Evolutionary conservation across 805 yeast species (phyloP).

Genomic region (Wickerhamomyces kurtzmanii): DNA sequence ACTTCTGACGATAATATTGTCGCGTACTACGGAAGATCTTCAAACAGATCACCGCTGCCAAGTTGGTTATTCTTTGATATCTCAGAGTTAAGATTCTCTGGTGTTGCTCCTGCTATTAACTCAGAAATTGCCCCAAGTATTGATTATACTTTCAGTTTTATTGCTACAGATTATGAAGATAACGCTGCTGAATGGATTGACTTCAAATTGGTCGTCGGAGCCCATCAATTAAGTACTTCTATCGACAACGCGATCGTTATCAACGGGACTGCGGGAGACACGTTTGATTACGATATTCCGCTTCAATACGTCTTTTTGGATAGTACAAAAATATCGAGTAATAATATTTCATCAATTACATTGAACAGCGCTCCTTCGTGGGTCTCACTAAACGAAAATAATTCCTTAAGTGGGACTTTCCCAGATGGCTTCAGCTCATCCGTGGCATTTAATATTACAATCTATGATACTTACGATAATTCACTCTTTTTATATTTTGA

Average conservation of each 20-base stretch:
- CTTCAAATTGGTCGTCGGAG: slow-evolving; percentile 77
- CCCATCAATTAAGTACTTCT: slow-evolving; percentile 70
- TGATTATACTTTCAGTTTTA: slow-evolving; percentile 55
- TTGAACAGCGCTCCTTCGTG: slow-evolving; percentile 50
- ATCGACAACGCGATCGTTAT: slow-evolving; percentile 44
- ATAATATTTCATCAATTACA: slow-evolving; percentile 45
- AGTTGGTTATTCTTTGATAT: slow-evolving; percentile 75
- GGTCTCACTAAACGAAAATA: slow-evolving; percentile 36
- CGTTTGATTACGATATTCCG: slow-evolving; percentile 51
- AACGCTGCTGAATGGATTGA: slow-evolving; percentile 60
- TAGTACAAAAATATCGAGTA: slow-evolving; percentile 31
- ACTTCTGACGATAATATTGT: slow-evolving; percentile 37
- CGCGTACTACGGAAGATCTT: slow-evolving; percentile 74
- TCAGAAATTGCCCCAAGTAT: slow-evolving; percentile 85
- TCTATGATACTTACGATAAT: slow-evolving; percentile 54
- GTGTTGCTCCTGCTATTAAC: slow-evolving; percentile 81
- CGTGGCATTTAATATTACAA: slow-evolving; percentile 38
- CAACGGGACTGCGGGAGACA: slow-evolving; percentile 58
- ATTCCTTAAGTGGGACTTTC: slow-evolving; percentile 42
- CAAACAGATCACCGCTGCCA: slow-evolving; percentile 81
- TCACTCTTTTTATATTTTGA: slow-evolving; percentile 47
- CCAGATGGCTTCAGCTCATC: slow-evolving; percentile 35
- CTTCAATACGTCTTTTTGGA: slow-evolving; percentile 56
- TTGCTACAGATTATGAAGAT: slow-evolving; percentile 74
- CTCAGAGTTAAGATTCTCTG: slow-evolving; percentile 57